A percentile compares a stretch with the other conserved stretches of the same genome.
Evolutionary conservation across 225 moss, liverwort and hornwort genomes (phyloP).

Genomic region (Pseudoscleropodium purum): DNA sequence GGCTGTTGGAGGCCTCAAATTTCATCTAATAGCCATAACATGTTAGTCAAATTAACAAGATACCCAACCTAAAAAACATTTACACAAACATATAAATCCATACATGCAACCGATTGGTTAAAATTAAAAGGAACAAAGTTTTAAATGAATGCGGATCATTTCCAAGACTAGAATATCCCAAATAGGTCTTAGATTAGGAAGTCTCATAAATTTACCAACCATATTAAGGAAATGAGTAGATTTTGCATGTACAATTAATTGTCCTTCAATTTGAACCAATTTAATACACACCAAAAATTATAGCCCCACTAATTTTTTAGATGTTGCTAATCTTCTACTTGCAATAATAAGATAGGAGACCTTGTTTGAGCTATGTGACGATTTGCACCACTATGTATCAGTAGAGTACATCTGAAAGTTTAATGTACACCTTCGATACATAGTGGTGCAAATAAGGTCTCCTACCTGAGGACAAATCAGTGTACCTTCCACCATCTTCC

Average conservation of each 20-base stretch:
- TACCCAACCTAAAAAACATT: background rate
- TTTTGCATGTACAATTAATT: background rate
- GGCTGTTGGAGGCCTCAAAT: too few species aligned
- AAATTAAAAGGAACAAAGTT: background rate
- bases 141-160: accelerated
- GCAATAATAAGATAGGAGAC: background rate
- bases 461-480: background rate
- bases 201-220: too few species aligned
- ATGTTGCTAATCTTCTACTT: background rate
- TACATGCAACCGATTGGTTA: accelerated
- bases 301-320: background rate
- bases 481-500: background rate
- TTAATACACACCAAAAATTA: background rate
- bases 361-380: accelerated
- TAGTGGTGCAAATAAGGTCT: background rate
- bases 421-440: background rate
- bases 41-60: background rate
- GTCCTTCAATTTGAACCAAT: background rate
- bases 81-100: accelerated
- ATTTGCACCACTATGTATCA: accelerated
- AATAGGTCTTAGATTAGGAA: background rate
- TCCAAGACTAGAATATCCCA: accelerated
- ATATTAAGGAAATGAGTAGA: background rate
- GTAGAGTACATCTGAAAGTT: background rate
- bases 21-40: too few species aligned